phyloP scores from a whole-genome alignment of 2,329 filamentous ascomycete genomes.

The Cordyceps farinosa region DNA sequence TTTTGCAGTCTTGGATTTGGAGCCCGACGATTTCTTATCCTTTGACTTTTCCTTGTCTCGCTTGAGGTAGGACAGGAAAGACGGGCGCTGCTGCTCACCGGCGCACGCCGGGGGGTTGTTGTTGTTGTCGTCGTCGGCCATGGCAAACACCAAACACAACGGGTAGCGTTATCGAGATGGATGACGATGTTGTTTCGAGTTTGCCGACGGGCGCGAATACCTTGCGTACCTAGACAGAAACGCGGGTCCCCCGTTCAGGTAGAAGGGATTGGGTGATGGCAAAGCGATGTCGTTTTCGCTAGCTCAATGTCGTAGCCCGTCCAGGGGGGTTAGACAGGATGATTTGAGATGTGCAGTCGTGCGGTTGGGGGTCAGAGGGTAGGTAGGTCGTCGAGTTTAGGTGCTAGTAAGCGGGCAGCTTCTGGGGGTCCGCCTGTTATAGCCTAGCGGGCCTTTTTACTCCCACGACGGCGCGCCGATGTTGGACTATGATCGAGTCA shows the following conservation, averaged over 20 bases:
- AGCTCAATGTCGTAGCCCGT: background rate
- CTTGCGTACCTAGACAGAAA: no score
- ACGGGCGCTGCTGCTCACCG: background rate
- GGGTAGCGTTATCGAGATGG: no score
- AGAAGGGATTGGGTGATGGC: background rate
- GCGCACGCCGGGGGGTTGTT: no score
- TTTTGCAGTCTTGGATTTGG: constrained; percentile 6
- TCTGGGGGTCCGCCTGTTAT: background rate
- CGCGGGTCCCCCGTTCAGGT: no score
- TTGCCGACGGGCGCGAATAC: no score
- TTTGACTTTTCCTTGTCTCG: constrained; percentile 14
- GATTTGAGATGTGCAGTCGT: constrained; percentile 8
- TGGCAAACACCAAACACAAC: background rate
- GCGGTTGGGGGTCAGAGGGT: background rate
- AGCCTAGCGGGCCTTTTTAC: background rate
- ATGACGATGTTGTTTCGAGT: no score
- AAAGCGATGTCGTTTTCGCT: background rate
- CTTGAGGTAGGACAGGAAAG: constrained; percentile 17
- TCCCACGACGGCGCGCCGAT: no score
- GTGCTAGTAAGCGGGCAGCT: background rate
- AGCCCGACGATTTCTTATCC: background rate
- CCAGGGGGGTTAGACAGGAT: background rate
- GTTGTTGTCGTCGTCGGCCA: background rate
- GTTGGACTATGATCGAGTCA: no score
- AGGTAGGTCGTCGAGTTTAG: background rate